Evolutionary conservation across 2,329 filamentous ascomycete genomes (phyloP).

Genomic region (Colletotrichum falcatum): DNA sequence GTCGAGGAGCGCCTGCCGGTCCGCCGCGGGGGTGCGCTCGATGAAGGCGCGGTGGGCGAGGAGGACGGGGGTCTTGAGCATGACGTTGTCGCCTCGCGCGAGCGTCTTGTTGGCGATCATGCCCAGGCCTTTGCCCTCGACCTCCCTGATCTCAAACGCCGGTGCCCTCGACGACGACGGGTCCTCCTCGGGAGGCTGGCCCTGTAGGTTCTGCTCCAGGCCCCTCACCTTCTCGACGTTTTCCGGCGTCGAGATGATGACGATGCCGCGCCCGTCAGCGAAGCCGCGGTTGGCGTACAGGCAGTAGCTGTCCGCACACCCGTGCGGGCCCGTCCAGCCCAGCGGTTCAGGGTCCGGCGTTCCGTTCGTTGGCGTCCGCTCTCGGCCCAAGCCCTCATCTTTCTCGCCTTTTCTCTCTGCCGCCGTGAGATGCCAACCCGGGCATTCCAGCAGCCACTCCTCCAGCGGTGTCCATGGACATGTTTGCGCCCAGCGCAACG

Average conservation of each 20-base stretch:
- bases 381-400: not conserved
- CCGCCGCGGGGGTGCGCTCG: slow-evolving; percentile 25
- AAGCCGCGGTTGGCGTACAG: slow-evolving; percentile 52
- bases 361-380: not conserved
- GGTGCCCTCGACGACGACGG: slow-evolving; percentile 7
- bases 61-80: slow-evolving; percentile 37
- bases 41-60: slow-evolving; percentile 40
- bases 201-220: not conserved
- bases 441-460: slow-evolving; percentile 25
- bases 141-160: slow-evolving; percentile 43
- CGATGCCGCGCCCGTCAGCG: slow-evolving; percentile 53
- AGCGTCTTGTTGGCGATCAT: slow-evolving; percentile 45
- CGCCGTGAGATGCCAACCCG: not conserved
- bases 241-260: slow-evolving; percentile 52
- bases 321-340: slow-evolving; percentile 37
- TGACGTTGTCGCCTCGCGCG: slow-evolving; percentile 40
- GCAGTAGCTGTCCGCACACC: slow-evolving; percentile 45
- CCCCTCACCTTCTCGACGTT: slow-evolving; percentile 29
- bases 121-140: slow-evolving; percentile 45
- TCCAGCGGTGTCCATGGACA: slow-evolving; percentile 31
- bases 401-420: not conserved
- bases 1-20: slow-evolving; percentile 28
- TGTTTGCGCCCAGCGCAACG: not conserved
- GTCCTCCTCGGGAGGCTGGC: not conserved
- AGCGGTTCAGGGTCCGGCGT: not conserved